Evolutionary conservation across 345 rosid genomes (phyloP), one percentile per base, ranked within the genome.

Genomic region (Sonneratia alba): DNA sequence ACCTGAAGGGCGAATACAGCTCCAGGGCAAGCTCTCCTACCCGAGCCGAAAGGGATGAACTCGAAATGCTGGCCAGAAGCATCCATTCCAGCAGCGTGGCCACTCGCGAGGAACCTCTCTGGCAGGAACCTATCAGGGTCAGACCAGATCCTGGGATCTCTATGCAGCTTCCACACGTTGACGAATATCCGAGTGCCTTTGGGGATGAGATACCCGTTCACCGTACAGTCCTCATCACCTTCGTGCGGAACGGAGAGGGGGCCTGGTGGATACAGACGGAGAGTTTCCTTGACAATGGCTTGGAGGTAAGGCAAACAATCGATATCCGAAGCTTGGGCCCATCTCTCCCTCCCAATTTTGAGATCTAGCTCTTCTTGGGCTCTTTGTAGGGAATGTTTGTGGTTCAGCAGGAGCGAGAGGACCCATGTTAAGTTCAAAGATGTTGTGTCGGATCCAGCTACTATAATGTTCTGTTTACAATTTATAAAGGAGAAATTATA

Each of bases 201-300:
- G 15, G 81, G 47, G 40, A 86, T 77, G n/a, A 75, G 70, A 66
- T 83, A 86, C 53, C 89, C 90, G 0, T 72, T 76, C 22, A 89
- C 68, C 0, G 57, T 83, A 75, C 90, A 85, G 65, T 87, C 90
- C 68, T 81, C 82, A 68, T 67, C 68, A 45, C 84, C 86, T 53
- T 83, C 86, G 34, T 87, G 80, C 16, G 82, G 93, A 9, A 86
- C 87, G 49, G 78, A 74, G n/a, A 88, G 86, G 3, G 96, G 91
- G 9, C 75, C 84, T 0, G 86, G 81, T 15, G 96, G 93, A 72
- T 87, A 84, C 36, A 90, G 62, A 10, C 91, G 78, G 36, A 88
- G 72, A 6, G 88, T 80, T 77, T 90, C 96, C 77, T 87, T 90
- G 73, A 85, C 24, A 27, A 86, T 79, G 14, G 96, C 91, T 73